Percentiles rank a stretch among this genome's conserved stretches.
These are phyloP conservation scores for Penicillium decumbens DNA, from an alignment of 2,329 filamentous ascomycete genomes.

Conservation along the genomic window DNA sequence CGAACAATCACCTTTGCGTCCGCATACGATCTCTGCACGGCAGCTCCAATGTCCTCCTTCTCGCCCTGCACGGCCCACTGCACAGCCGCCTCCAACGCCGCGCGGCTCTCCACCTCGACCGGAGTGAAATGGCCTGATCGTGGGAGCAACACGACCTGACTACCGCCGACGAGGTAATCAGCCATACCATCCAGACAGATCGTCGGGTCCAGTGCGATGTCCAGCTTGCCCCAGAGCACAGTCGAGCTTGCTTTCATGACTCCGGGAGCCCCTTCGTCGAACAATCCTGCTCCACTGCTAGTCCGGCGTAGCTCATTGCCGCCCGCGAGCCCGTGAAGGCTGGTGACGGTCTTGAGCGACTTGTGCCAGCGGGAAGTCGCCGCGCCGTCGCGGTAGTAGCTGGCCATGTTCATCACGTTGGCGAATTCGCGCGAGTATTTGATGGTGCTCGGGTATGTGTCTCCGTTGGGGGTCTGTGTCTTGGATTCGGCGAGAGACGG, in stretches of 20 bases:
- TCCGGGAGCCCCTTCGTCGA: conserved; percentile 44
- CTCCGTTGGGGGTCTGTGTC: conserved; percentile 27
- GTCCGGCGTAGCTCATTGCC: conserved; percentile 28
- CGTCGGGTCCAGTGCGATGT: conserved; percentile 48
- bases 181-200: conserved; percentile 51
- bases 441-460: conserved; percentile 43
- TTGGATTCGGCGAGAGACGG: conserved; percentile 47
- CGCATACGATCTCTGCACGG: conserved; percentile 32
- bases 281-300: conserved; percentile 41
- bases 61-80: conserved; percentile 40
- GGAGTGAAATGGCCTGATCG: conserved; percentile 53
- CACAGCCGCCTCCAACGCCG: conserved; percentile 41
- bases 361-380: conserved; percentile 48
- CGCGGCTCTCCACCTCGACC: conserved; percentile 43
- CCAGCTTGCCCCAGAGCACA: conserved; percentile 51
- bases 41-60: conserved; percentile 31
- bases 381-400: conserved; percentile 53
- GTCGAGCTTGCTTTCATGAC: conserved; percentile 51
- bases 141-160: conserved; percentile 50
- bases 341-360: conserved; percentile 47
- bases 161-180: conserved; percentile 48
- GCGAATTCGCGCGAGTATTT: conserved; percentile 36
- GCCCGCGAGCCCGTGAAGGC: conserved; percentile 44
- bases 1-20: conserved; percentile 30
- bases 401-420: conserved; percentile 50